These are phyloP conservation scores for Scheffersomyces ergatensis DNA, from an alignment of 805 yeast genomes.

Conservation along the genomic window DNA sequence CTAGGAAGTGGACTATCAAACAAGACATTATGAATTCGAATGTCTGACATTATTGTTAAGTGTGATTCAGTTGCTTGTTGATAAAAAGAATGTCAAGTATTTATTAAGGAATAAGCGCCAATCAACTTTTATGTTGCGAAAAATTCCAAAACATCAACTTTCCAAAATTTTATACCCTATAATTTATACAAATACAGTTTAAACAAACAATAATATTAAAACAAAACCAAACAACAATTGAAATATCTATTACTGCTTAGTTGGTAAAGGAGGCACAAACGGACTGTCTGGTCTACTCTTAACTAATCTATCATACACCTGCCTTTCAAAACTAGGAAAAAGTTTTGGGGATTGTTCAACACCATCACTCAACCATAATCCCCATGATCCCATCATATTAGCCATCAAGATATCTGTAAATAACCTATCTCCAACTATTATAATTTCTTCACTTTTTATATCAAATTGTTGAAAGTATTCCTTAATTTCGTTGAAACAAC, in stretches of 20 bases:
- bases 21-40: slow-evolving; percentile 10
- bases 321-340: slow-evolving; percentile 55
- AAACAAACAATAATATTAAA: no score
- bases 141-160: neutral
- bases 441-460: slow-evolving; percentile 61
- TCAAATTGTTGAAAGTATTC: slow-evolving; percentile 52
- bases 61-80: no score
- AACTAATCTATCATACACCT: slow-evolving; percentile 21
- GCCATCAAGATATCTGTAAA: slow-evolving; percentile 95
- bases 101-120: neutral
- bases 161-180: no score
- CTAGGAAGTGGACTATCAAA: slow-evolving; percentile 13
- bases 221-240: no score
- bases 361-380: slow-evolving; percentile 82
- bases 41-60: slow-evolving; percentile 4
- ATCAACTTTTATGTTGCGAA: slow-evolving; percentile 1
- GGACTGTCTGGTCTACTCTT: slow-evolving; percentile 13
- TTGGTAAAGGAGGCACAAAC: slow-evolving; percentile 18
- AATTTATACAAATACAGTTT: no score
- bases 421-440: slow-evolving; percentile 86
- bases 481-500: slow-evolving; percentile 69
- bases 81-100: no score
- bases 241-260: neutral
- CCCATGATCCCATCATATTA: slow-evolving; percentile 83
- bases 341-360: slow-evolving; percentile 53